phyloP scores from a whole-genome alignment of 2,329 filamentous ascomycete species.

The Colletotrichum lupini region DNA sequence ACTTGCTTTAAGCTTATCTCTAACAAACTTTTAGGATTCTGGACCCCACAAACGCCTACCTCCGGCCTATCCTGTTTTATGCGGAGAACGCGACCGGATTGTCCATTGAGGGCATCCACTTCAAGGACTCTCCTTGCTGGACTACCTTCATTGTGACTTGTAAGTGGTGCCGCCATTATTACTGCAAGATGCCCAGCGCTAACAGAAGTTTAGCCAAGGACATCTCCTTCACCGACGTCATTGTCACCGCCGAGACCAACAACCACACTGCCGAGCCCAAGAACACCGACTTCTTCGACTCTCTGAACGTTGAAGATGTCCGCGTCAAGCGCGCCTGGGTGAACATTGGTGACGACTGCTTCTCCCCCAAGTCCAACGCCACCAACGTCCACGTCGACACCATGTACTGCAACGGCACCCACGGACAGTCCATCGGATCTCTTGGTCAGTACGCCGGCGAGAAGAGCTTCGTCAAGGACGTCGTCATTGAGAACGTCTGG shows the following conservation, averaged over 20 bases:
- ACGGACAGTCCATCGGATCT: conserved; percentile 71
- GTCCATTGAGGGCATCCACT: conserved; percentile 66
- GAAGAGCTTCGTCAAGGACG: conserved; percentile 47
- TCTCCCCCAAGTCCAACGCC: conserved; percentile 72
- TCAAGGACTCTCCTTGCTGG: conserved; percentile 71
- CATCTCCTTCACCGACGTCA: conserved; percentile 63
- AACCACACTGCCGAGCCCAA: conserved; percentile 70
- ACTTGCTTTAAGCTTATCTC: background rate
- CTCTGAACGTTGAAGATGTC: conserved; percentile 37
- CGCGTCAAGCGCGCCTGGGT: conserved; percentile 45
- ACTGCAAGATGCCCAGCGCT: background rate
- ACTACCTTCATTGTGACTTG: conserved; percentile 70
- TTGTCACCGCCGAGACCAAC: conserved; percentile 64
- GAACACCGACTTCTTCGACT: conserved; percentile 65
- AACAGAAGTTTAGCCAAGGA: conserved; percentile 49
- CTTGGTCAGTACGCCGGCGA: conserved; percentile 68
- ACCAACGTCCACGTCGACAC: conserved; percentile 70
- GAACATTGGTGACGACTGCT: conserved; percentile 74
- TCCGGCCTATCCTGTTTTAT: conserved; percentile 68
- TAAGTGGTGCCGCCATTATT: conserved; percentile 35
- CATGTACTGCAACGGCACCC: conserved; percentile 68
- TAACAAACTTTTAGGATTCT: conserved; percentile 47
- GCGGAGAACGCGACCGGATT: conserved; percentile 70
- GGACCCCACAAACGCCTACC: conserved; percentile 63
- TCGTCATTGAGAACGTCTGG: conserved; percentile 68